Base-by-base conservation (phyloP, 768 basidiomycete genomes). In the Pholiota molesta region DNA sequence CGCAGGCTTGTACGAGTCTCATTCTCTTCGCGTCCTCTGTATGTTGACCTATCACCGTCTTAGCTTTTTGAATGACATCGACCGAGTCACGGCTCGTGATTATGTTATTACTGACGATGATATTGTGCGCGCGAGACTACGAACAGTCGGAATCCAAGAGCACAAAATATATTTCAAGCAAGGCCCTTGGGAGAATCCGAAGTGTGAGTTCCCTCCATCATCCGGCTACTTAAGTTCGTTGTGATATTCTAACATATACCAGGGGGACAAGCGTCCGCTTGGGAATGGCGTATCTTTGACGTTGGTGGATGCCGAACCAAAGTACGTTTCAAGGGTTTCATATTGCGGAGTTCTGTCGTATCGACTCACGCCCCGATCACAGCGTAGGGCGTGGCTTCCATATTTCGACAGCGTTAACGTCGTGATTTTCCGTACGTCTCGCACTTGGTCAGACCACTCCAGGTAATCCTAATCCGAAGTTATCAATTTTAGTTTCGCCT, bases 331-430 rank as follows among this genome's bases (percentile, higher is more conserved):
- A 26, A 49, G 57, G 47, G 56, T 58, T 37, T 59, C 42, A n/a
- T 45, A 35, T 53, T 45, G 28, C 11, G 52, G 39, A 53, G 45
- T 23, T 33, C 21, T 33, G 26, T 58, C 55, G 60, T 40, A 26
- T 52, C 69, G 49, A 72, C 55, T 63, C 49, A 59, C 59, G 2
- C 42, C 40, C 39, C 59, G 57, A 14, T 67, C 60, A 0, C 68
- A 92, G 88, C 90, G 92, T 40, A 77, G 85, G 21, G 88, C 88
- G 0, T 94, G 92, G 92, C 76, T 91, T 19, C 89, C 91, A 0
- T 94, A 86, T 74, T 93, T 94, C 69, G 88, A 92, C 56, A 84
- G 88, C 67, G 88, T 88, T 47, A 85, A 91, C 64, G 89, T 88
- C 2, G 86, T 94, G 69, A 91, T 94, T 58, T 93, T 94, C 75